Conservation (phyloP, 2,329 filamentous ascomycete genomes). For the Coleophoma cylindrospora region DNA sequence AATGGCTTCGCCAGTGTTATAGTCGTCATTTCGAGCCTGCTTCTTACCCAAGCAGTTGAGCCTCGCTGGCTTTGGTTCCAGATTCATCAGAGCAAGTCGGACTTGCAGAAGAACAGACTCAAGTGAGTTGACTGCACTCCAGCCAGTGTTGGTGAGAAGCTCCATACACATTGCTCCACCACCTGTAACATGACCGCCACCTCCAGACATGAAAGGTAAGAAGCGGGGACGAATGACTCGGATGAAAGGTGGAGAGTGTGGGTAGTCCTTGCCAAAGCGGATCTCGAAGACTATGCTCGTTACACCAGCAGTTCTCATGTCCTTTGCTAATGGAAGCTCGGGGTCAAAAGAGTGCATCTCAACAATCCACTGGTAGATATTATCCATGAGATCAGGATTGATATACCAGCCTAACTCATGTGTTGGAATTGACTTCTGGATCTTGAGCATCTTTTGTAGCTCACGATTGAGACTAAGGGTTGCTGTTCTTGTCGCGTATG, state of each 20-base stretch:
- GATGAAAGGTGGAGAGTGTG: constrained; percentile 77
- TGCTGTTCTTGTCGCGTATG: constrained; percentile 57
- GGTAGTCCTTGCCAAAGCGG: constrained; percentile 72
- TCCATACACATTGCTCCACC: constrained; percentile 85
- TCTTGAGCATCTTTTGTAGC: constrained; percentile 55
- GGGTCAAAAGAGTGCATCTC: constrained; percentile 79
- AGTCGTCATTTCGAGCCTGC: constrained; percentile 37
- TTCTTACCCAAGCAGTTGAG: constrained; percentile 34
- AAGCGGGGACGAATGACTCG: constrained; percentile 79
- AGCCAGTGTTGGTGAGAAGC: constrained; percentile 76
- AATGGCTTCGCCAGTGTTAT: constrained; percentile 65
- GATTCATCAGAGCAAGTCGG: constrained; percentile 65
- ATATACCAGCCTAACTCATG: constrained; percentile 81
- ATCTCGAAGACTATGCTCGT: constrained; percentile 75
- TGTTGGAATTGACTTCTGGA: constrained; percentile 55
- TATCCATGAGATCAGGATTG: constrained; percentile 47
- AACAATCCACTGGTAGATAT: constrained; percentile 85
- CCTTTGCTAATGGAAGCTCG: constrained; percentile 62
- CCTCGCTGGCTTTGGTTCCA: constrained; percentile 68
- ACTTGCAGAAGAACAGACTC: constrained; percentile 80
- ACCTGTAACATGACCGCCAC: constrained; percentile 79
- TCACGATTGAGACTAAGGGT: constrained; percentile 61
- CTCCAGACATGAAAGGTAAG: constrained; percentile 63
- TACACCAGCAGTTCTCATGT: constrained; percentile 61
- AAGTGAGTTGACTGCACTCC: constrained; percentile 68